phyloP scores from a whole-genome alignment of 805 yeast genomes.

The Wickerhamomyces mucosus region DNA sequence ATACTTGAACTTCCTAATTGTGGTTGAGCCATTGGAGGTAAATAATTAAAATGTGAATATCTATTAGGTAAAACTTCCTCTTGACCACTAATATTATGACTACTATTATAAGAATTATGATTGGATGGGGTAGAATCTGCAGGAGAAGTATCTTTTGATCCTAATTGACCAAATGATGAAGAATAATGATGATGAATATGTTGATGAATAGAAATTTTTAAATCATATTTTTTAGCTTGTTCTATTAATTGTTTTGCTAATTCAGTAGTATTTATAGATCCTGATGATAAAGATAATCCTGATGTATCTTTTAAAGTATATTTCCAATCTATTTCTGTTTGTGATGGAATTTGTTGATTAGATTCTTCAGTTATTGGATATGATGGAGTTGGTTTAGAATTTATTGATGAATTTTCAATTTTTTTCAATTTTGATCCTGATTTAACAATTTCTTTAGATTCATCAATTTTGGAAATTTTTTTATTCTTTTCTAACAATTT shows the following conservation, averaged over 20 bases:
- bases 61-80: slow-evolving; percentile 46
- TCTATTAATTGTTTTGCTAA: slow-evolving; percentile 48
- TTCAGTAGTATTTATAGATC: slow-evolving; percentile 42
- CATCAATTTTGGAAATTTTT: not conserved
- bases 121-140: slow-evolving; percentile 9
- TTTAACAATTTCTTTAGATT: slow-evolving; percentile 1
- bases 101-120: slow-evolving; percentile 6
- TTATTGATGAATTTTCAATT: not conserved
- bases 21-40: slow-evolving; percentile 70
- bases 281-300: slow-evolving; percentile 38
- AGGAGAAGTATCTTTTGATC: slow-evolving; percentile 12
- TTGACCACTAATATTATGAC: slow-evolving; percentile 8
- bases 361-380: not conserved
- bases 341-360: slow-evolving; percentile 18
- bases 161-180: slow-evolving; percentile 27
- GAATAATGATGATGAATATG: slow-evolving; percentile 75
- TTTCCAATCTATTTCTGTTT: slow-evolving; percentile 48
- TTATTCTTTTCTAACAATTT: too few relatives aligned
- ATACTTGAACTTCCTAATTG: slow-evolving; percentile 51
- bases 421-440: not conserved
- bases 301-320: slow-evolving; percentile 40
- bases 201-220: slow-evolving; percentile 69
- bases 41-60: slow-evolving; percentile 62
- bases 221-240: slow-evolving; percentile 46
- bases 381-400: not conserved